Evolutionary conservation across 306 rosid species (phyloP).

Genomic region (Quercus agrifolia): DNA sequence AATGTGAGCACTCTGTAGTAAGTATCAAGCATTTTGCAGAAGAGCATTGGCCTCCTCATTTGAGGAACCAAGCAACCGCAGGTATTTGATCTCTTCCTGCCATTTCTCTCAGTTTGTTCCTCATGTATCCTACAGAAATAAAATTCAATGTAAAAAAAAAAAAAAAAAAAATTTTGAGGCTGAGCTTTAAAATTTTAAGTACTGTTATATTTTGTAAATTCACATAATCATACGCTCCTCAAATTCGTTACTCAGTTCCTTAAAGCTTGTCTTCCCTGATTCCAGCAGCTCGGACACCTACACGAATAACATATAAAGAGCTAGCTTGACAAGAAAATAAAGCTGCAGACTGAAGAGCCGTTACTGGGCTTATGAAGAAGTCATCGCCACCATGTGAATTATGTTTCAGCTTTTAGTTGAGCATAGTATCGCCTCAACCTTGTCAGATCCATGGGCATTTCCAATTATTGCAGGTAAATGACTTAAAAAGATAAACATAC

Average conservation of each 20-base stretch:
- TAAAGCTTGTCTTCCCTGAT: slow-evolving; percentile 66
- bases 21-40: slow-evolving; percentile 61
- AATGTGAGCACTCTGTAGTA: slow-evolving; percentile 52
- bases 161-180: not conserved
- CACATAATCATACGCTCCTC: slow-evolving; percentile 76
- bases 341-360: not conserved
- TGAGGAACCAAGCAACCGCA: slow-evolving; percentile 64
- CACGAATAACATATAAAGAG: slow-evolving; percentile 5
- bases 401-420: not conserved
- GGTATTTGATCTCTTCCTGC: slow-evolving; percentile 71
- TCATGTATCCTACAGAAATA: slow-evolving; percentile 55
- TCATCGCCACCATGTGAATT: not conserved
- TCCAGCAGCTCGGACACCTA: slow-evolving; percentile 78
- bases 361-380: not conserved
- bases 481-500: not conserved
- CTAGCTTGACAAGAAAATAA: not conserved
- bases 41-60: slow-evolving; percentile 66
- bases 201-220: slow-evolving; percentile 15
- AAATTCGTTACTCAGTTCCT: slow-evolving; percentile 62
- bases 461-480: no score
- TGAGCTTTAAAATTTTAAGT: not conserved
- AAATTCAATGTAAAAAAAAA: not conserved
- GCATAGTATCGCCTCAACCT: not conserved
- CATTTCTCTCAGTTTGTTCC: slow-evolving; percentile 68
- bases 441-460: not conserved